phyloP scores from a whole-genome alignment of 164 flowering plant species.

The Buxus sempervirens region DNA sequence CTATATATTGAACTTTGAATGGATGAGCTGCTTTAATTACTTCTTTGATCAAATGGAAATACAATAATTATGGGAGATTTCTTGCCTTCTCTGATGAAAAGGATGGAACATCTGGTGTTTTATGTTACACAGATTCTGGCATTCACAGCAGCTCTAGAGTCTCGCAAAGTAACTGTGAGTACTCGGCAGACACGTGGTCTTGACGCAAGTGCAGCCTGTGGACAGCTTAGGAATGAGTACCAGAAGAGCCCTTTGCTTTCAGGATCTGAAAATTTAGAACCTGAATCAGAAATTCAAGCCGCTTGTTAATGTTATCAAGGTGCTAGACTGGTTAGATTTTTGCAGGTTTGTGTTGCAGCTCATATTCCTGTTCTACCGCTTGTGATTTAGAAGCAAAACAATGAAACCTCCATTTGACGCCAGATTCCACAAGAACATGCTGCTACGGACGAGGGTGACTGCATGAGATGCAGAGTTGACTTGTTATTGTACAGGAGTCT shows the following conservation, averaged over 20 bases:
- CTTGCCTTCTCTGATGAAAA: not conserved
- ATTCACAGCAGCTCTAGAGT: slow-evolving; percentile 74
- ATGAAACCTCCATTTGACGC: not conserved
- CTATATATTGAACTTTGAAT: too few relatives aligned
- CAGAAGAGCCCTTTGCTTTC: slow-evolving; percentile 69
- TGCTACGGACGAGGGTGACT: not conserved
- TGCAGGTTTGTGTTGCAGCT: too few relatives aligned
- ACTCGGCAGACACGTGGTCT: slow-evolving; percentile 88
- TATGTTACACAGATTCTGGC: slow-evolving; percentile 51
- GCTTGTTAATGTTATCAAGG: slow-evolving; percentile 30
- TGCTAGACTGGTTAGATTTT: not conserved
- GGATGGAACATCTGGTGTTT: not conserved
- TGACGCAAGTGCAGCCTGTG: slow-evolving; percentile 98
- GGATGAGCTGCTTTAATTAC: not conserved
- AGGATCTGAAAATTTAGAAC: slow-evolving; percentile 20
- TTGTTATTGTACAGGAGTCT: not conserved
- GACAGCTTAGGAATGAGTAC: slow-evolving; percentile 87
- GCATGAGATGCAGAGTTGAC: not conserved
- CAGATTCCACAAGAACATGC: not conserved
- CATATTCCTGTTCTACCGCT: too few relatives aligned
- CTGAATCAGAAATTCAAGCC: slow-evolving; percentile 28
- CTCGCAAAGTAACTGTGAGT: slow-evolving; percentile 75
- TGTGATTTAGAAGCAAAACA: not conserved
- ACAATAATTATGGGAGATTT: too few relatives aligned
- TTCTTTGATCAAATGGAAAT: not conserved